A percentile compares a stretch with the other conserved stretches of the same genome.
Evolutionary conservation across 257 asterid species (phyloP).

Genomic region (Rhazya stricta): DNA sequence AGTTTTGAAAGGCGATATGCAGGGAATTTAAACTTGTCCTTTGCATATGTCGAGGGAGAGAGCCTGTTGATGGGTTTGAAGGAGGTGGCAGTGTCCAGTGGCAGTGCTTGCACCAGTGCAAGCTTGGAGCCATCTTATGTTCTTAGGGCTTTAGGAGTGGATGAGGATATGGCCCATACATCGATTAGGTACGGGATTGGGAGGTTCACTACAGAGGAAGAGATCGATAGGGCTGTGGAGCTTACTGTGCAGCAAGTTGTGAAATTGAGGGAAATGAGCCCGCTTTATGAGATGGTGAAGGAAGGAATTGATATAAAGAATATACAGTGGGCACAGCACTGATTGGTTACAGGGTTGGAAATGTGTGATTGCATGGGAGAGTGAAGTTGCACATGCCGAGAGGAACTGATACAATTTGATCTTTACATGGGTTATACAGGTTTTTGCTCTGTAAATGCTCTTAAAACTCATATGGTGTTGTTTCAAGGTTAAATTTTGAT

Average conservation of each 20-base stretch:
- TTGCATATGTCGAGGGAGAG: conserved; percentile 97
- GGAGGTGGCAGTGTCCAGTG: conserved; percentile 97
- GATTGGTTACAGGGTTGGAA: neutral
- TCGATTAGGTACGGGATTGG: conserved; percentile 97
- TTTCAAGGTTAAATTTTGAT: neutral
- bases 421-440: neutral
- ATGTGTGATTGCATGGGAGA: neutral
- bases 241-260: conserved; percentile 87
- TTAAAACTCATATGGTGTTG: neutral
- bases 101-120: conserved; percentile 97
- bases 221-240: conserved; percentile 80
- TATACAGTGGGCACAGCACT: conserved; percentile 90
- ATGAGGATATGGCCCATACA: conserved; percentile 97
- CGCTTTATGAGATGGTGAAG: conserved; percentile 91
- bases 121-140: conserved; percentile 98
- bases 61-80: conserved; percentile 97
- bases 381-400: neutral
- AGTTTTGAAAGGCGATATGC: conserved; percentile 75
- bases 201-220: conserved; percentile 88
- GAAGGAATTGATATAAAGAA: conserved; percentile 91
- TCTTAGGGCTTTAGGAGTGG: conserved; percentile 94
- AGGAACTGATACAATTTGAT: neutral
- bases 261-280: conserved; percentile 97
- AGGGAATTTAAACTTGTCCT: conserved; percentile 88
- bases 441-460: neutral